phyloP scores from a whole-genome alignment of 2,329 filamentous ascomycete genomes.

The Fusarium sacchari region DNA sequence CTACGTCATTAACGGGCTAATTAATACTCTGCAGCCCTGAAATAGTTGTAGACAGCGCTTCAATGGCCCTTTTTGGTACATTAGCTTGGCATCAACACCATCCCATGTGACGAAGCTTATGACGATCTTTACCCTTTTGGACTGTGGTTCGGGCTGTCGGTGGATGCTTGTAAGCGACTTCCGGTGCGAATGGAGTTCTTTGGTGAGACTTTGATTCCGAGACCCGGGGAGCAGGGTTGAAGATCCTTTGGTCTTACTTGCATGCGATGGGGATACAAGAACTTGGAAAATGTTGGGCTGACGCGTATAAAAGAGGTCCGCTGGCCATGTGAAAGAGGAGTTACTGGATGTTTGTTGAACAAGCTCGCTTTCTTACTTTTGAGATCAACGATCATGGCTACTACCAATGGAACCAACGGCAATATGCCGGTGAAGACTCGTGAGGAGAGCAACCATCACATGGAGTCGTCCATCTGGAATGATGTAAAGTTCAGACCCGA shows the following conservation, averaged over 20 bases:
- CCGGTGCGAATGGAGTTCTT: not conserved
- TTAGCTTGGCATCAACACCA: not conserved
- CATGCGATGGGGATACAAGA: rapidly evolving
- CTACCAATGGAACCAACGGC: not conserved
- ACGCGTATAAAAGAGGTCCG: not conserved
- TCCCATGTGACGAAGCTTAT: not conserved
- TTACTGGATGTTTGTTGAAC: not conserved
- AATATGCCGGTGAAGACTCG: conserved; percentile 12
- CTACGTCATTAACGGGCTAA: not conserved
- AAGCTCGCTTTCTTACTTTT: rapidly evolving
- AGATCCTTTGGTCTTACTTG: not conserved
- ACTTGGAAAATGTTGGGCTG: not conserved
- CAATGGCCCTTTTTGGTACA: rapidly evolving
- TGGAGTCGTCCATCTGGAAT: conserved; percentile 19
- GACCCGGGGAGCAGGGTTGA: not conserved
- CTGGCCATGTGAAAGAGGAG: not conserved
- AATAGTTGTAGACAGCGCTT: not conserved
- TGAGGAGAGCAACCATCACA: conserved; percentile 15
- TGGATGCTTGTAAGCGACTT: not conserved
- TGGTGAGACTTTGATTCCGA: not conserved
- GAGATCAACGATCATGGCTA: not conserved
- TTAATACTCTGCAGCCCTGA: not conserved
- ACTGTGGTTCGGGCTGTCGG: not conserved
- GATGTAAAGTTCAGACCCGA: conserved; percentile 5
- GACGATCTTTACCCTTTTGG: rapidly evolving